phyloP scores from a whole-genome alignment of 306 rosid genomes.

The Sphenostylis stenocarpa region DNA sequence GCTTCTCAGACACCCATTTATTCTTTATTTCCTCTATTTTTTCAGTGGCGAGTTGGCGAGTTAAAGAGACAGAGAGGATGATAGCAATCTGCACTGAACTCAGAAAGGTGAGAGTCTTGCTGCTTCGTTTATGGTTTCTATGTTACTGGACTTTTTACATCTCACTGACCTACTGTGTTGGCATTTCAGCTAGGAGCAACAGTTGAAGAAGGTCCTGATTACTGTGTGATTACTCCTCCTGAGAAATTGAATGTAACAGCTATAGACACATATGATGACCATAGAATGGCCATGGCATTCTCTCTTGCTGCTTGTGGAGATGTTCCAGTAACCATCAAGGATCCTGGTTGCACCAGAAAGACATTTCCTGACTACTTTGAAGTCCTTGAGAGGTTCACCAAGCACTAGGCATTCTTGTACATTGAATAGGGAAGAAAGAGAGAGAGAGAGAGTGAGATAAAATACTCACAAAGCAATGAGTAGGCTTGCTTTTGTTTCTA shows the following conservation, averaged over 20 bases:
- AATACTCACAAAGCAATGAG: constrained; percentile 40
- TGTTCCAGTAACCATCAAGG: constrained; percentile 93
- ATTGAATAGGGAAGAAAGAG: constrained; percentile 15
- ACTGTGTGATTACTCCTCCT: constrained; percentile 93
- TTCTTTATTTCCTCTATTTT: constrained; percentile 24
- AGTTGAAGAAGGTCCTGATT: constrained; percentile 97
- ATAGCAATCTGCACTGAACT: constrained; percentile 99
- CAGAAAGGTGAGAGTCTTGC: constrained; percentile 64
- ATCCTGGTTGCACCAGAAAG: constrained; percentile 97
- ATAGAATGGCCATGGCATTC: constrained; percentile 99
- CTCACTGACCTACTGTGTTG: background rate
- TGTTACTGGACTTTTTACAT: background rate
- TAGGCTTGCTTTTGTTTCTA: constrained; percentile 33
- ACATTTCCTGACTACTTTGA: constrained; percentile 97
- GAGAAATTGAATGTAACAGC: constrained; percentile 75
- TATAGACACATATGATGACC: constrained; percentile 96
- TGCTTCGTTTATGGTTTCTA: constrained; percentile 15
- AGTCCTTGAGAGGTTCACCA: constrained; percentile 76
- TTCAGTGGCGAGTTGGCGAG: constrained; percentile 99
- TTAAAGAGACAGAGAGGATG: constrained; percentile 99
- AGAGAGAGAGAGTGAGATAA: constrained; percentile 7
- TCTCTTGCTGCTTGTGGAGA: constrained; percentile 96
- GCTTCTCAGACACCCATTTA: constrained; percentile 7
- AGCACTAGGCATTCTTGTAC: constrained; percentile 49
- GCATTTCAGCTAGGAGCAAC: constrained; percentile 88